Conservation (phyloP, 371 early-diverging fungal genomes). For the Mucor racemosus region DNA sequence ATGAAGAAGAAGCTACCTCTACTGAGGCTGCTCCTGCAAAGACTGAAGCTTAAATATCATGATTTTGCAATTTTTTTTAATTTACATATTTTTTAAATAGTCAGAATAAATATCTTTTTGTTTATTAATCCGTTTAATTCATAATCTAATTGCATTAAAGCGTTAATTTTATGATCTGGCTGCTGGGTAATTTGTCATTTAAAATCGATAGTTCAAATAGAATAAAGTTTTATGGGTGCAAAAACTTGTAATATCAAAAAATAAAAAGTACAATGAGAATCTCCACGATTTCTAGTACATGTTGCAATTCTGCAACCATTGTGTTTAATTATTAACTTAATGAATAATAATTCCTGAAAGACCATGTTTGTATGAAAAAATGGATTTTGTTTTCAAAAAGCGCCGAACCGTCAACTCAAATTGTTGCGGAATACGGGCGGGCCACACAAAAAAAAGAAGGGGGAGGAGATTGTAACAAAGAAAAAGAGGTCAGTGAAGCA, state of each 20-base stretch:
- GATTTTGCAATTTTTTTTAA: neutral
- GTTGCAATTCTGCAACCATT: no score
- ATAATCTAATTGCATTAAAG: neutral
- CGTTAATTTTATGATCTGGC: no score
- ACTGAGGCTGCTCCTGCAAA: constrained; percentile 5
- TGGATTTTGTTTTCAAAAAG: neutral
- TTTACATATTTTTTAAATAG: neutral
- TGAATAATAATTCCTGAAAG: neutral
- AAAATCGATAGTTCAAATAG: no score
- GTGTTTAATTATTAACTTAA: no score
- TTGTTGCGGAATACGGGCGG: neutral
- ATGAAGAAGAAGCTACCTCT: constrained; percentile 11
- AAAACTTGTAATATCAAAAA: no score
- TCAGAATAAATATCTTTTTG: neutral
- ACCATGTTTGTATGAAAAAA: neutral
- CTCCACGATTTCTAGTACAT: no score
- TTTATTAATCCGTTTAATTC: neutral
- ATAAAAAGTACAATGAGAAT: no score
- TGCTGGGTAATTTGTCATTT: no score
- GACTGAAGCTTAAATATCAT: constrained; percentile 12
- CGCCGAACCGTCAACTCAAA: neutral
- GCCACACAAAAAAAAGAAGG: neutral
- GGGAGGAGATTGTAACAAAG: constrained; percentile 3
- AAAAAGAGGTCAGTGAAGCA: constrained; percentile 15
- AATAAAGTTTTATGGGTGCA: no score